These are phyloP conservation scores for Nakaseomyces delphensis DNA, from an alignment of 1,139 yeast species.

Conservation along the genomic window DNA sequence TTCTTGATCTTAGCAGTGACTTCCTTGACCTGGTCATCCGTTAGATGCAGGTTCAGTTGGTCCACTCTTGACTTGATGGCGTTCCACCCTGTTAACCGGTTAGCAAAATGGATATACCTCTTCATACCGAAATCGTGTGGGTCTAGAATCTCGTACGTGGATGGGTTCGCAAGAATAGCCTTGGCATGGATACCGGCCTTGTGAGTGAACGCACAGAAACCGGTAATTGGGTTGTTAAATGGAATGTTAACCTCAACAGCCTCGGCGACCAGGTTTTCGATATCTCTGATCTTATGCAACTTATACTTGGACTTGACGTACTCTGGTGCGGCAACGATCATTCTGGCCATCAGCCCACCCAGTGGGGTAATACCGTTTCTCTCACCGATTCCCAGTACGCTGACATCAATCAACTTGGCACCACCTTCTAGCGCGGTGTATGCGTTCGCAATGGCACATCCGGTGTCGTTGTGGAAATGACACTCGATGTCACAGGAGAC, in stretches of 20 bases:
- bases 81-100: slow-evolving; percentile 97
- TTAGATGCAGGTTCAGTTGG: slow-evolving; percentile 81
- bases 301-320: slow-evolving; percentile 92
- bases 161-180: slow-evolving; percentile 96
- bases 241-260: slow-evolving; percentile 97
- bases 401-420: slow-evolving; percentile 88
- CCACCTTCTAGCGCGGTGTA: slow-evolving; percentile 98
- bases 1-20: slow-evolving; percentile 88
- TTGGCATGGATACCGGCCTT: slow-evolving; percentile 99
- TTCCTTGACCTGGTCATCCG: slow-evolving; percentile 91
- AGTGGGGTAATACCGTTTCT: slow-evolving; percentile 97
- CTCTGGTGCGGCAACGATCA: slow-evolving; percentile 98
- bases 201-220: slow-evolving; percentile 98
- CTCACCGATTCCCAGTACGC: slow-evolving; percentile 97
- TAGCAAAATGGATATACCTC: slow-evolving; percentile 93
- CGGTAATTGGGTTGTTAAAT: slow-evolving; percentile 97
- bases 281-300: slow-evolving; percentile 89
- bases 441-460: slow-evolving; percentile 98
- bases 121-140: slow-evolving; percentile 94
- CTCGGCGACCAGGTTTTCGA: slow-evolving; percentile 92
- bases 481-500: slow-evolving; percentile 97
- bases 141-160: slow-evolving; percentile 91
- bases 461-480: slow-evolving; percentile 98
- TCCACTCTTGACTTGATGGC: slow-evolving; percentile 98
- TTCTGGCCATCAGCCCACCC: slow-evolving; percentile 97